Base-by-base conservation (phyloP, 225 moss, liverwort and hornwort species). In the Physcomitrium patens region DNA sequence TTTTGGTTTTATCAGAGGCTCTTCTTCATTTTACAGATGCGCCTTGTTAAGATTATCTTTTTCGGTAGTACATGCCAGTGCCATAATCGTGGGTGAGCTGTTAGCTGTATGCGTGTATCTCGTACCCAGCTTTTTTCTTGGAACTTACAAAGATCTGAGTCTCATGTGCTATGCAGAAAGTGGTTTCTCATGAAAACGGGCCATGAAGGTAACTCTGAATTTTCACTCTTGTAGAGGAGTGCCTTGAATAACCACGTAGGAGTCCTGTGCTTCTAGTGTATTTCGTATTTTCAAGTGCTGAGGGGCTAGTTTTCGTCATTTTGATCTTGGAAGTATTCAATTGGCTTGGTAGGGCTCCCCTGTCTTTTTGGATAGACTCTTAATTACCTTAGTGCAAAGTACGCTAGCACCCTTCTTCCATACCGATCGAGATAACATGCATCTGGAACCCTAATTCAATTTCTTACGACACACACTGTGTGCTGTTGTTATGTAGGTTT, bases 151-250 rank as follows among this genome's bases (percentile, higher is more conserved):
- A 69, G 49, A 65, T 70, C 27, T 63, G n/a, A 60, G n/a, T 60
- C 47, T 60, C 50, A 10, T 81, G 8, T 80, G 65, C 53, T 80
- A 52, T 79, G 87, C 97, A 99, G 97, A 85, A 99, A 99, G 73
- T 99, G 97, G 97, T 99, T 99, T 51, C 84, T 99, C 48, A 60
- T 61, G 48, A 99, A 99, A 89, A 99, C 94, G 27, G 97, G 97
- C 76, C 89, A 93, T 79, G 91, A 91, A 95, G 97, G 97, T 97
- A 87, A 68, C 13, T 60, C 10, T 19, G 48, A 56, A 54, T 31
- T 19, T 63, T 78, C 12, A 43, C 19, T 37, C 7, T 19, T 58
- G 9, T 60, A 62, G 65, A 28, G 41, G 46, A 71, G 7, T 79
- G 79, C 31, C 19, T 67, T 28, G 8, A 67, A 11, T 68, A 42